Conservation (phyloP, 208 protist genomes). For the Leishmania turanica region DNA sequence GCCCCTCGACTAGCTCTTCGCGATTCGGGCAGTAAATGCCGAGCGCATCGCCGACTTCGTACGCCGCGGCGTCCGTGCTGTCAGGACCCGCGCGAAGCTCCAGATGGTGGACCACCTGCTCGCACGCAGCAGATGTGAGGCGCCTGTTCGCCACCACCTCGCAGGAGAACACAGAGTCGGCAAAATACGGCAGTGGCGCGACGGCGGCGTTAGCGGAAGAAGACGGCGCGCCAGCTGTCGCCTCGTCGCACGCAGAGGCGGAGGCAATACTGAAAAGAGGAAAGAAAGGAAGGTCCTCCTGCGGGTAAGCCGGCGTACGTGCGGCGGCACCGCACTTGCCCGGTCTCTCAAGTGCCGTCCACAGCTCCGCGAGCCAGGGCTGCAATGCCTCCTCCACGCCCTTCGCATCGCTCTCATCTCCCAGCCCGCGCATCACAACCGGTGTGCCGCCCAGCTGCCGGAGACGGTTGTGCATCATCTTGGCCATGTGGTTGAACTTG, state of each 20-base stretch:
- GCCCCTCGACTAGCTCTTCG: slow-evolving; percentile 46
- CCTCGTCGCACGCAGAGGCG: not conserved
- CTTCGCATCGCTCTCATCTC: slow-evolving; percentile 91
- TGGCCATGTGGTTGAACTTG: slow-evolving; percentile 93
- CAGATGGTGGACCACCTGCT: slow-evolving; percentile 74
- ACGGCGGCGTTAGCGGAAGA: not conserved
- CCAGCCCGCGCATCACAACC: slow-evolving; percentile 80
- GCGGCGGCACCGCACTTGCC: not conserved
- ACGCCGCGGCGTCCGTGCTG: slow-evolving; percentile 3
- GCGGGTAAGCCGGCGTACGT: slow-evolving; percentile 14
- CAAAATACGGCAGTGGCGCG: not conserved
- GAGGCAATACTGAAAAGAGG: slow-evolving; percentile 18
- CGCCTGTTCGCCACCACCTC: slow-evolving; percentile 46
- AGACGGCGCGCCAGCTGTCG: not conserved
- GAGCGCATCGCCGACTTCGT: slow-evolving; percentile 82
- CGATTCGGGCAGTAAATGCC: slow-evolving; percentile 77
- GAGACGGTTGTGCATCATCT: slow-evolving; percentile 93
- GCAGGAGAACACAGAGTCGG: slow-evolving; percentile 46
- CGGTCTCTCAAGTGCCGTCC: slow-evolving; percentile 45
- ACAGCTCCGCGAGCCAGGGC: slow-evolving; percentile 74
- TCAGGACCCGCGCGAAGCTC: slow-evolving; percentile 21
- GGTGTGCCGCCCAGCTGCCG: slow-evolving; percentile 75
- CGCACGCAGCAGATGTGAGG: slow-evolving; percentile 61
- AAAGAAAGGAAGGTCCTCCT: slow-evolving; percentile 27
- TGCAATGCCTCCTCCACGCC: slow-evolving; percentile 72